These are phyloP conservation scores for Amaranthus hypochondriacus DNA, from an alignment of 148 eudicot species.

Conservation along the genomic window DNA sequence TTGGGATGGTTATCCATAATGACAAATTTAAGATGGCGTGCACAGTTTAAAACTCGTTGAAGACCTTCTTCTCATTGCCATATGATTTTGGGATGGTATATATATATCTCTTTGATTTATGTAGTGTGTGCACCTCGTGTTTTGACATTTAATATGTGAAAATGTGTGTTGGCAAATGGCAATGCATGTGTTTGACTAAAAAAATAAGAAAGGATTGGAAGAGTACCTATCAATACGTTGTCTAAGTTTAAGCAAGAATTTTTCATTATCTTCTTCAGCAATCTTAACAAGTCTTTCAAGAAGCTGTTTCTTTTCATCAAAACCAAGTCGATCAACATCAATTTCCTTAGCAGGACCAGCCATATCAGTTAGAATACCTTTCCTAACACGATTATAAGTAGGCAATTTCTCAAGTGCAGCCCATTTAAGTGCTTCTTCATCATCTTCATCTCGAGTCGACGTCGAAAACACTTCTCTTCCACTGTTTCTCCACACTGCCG, in stretches of 20 bases:
- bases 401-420: conserved; percentile 85
- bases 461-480: conserved; percentile 51
- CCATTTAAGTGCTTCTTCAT: conserved; percentile 86
- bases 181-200: not conserved
- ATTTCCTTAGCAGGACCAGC: conserved; percentile 49
- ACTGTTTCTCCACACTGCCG: conserved; percentile 45
- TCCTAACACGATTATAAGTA: conserved; percentile 54
- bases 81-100: too few species aligned
- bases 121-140: too few species aligned
- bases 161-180: too few species aligned
- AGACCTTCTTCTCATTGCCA: too few species aligned
- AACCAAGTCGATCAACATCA: conserved; percentile 51
- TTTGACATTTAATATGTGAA: too few species aligned
- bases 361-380: conserved; percentile 59
- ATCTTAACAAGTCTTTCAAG: conserved; percentile 46
- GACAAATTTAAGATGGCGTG: too few species aligned
- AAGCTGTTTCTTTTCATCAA: conserved; percentile 37
- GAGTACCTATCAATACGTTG: conserved; percentile 48
- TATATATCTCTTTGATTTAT: too few species aligned
- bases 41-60: too few species aligned
- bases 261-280: conserved; percentile 63
- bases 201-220: not conserved
- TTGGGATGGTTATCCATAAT: too few species aligned
- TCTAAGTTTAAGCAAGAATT: conserved; percentile 51
- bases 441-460: conserved; percentile 53